Conservation (phyloP, 768 basidiomycete species). For the Porpolomopsis calyptriformis region DNA sequence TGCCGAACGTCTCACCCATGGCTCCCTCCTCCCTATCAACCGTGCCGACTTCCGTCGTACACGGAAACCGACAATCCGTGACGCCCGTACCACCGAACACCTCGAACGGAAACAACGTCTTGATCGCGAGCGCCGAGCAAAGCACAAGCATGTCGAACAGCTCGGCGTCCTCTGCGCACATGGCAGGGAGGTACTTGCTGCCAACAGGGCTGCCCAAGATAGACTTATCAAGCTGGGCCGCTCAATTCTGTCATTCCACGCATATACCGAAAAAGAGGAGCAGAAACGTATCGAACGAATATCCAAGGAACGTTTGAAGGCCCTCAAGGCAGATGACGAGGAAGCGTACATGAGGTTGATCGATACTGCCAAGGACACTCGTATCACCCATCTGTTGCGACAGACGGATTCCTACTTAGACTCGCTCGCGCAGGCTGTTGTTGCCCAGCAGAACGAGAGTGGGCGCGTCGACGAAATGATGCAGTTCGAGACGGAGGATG, state of each 20-base stretch:
- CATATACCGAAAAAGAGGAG: conserved; percentile 92
- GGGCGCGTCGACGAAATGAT: conserved; percentile 31
- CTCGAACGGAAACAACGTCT: conserved; percentile 84
- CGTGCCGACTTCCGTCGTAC: conserved; percentile 82
- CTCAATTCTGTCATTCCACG: conserved; percentile 75
- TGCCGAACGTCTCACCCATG: conserved; percentile 79
- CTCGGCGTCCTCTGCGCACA: conserved; percentile 79
- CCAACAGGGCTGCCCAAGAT: conserved; percentile 51
- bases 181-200: conserved; percentile 62
- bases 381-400: conserved; percentile 89
- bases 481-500: conserved; percentile 52
- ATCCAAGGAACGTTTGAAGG: conserved; percentile 95
- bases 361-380: conserved; percentile 97
- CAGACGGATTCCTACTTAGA: conserved; percentile 96
- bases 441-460: conserved; percentile 78
- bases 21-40: conserved; percentile 82
- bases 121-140: conserved; percentile 88
- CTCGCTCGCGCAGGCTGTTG: conserved; percentile 86
- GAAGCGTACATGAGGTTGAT: conserved; percentile 99
- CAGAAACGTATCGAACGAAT: conserved; percentile 94
- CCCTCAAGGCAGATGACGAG: conserved; percentile 95
- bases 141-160: conserved; percentile 94
- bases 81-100: conserved; percentile 81
- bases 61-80: conserved; percentile 78
- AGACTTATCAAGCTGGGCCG: conserved; percentile 68